phyloP scores from a whole-genome alignment of 208 protist genomes.

The Trichomonas tenax region DNA sequence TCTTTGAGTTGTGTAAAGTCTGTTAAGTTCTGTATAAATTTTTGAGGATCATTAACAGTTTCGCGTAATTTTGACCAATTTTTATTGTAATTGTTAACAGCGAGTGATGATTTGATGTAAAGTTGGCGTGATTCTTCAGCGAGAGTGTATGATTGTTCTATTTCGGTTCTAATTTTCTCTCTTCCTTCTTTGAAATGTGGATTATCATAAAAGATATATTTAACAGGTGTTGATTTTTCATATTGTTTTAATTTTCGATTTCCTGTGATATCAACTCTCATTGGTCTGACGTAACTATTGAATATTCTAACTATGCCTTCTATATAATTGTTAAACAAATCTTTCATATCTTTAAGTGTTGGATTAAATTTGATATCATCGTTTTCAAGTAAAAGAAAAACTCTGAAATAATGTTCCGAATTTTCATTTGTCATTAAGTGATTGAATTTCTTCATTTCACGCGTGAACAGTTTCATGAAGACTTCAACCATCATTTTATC shows the following conservation, averaged over 20 bases:
- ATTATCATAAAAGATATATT: not conserved
- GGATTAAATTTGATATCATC: not conserved
- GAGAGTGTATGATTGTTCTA: not conserved
- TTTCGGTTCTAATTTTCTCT: not conserved
- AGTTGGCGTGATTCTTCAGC: not conserved
- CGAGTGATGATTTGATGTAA: not conserved
- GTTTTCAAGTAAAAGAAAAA: not conserved
- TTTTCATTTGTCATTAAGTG: not conserved
- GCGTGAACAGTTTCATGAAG: not conserved
- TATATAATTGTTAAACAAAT: not conserved
- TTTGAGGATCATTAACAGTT: not conserved
- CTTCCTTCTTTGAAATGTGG: not conserved
- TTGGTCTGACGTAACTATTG: not conserved
- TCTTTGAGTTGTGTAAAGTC: not conserved
- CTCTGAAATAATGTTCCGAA: not conserved
- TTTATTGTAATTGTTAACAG: not conserved
- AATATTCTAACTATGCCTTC: not conserved
- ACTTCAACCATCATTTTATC: not conserved
- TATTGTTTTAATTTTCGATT: not conserved
- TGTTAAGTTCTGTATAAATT: not conserved
- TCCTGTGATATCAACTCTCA: not conserved
- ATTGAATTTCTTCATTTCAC: not conserved
- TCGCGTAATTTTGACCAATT: not conserved
- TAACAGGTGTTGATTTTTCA: not conserved
- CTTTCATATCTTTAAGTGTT: not conserved